Base-by-base conservation (phyloP, 1,284 basidiomycete species). In the Ceratobasidium sp. region DNA sequence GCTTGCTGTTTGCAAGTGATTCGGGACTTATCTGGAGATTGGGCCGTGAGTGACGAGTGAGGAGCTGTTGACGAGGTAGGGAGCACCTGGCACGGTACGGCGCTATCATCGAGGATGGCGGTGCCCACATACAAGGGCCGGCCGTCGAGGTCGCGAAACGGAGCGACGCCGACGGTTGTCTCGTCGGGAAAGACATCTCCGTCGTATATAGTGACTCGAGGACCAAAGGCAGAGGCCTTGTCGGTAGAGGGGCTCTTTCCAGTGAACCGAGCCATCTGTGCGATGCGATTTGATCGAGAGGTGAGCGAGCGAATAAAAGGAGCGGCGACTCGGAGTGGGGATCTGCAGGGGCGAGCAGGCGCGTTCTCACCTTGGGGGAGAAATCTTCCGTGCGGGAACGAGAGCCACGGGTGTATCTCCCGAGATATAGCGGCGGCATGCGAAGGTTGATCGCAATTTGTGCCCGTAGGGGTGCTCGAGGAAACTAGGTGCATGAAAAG, bases 381-480 rank as follows among this genome's bases (percentile, higher is more conserved):
- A 71, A 59, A 71, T 71, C 68, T 61, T 71, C 68, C 34, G 52
- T 71, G 68, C 32, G 54, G 56, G 54, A 71, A 56, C 37, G 52
- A 22, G 68, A 71, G 56, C 51, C 51, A 52, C 56, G 51, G 29
- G 22, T 2, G 15, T 71, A 32, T 49, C 68, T 71, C 40, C 54
- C 68, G 68, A 59, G 68, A 71, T 71, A 71, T 71, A 71, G 34
- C 56, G 37, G 68, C 43, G 68, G 68, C 68, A 71, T 71, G 44
- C 68, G 68, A 71, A 71, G 68, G 44, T 54, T 71, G 68, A 71
- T 71, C 54, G 68, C 68, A 71, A 71, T 71, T 71, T 71, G 68
- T 71, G 68, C 43, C 44, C 43, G 68, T 71, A 71, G 68, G 68
- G 68, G 59, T 71, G 68, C 34, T 71, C 61, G 59, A 49, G 68